phyloP scores from a whole-genome alignment of 331 rosid species.

The Dryas integrifolia region DNA sequence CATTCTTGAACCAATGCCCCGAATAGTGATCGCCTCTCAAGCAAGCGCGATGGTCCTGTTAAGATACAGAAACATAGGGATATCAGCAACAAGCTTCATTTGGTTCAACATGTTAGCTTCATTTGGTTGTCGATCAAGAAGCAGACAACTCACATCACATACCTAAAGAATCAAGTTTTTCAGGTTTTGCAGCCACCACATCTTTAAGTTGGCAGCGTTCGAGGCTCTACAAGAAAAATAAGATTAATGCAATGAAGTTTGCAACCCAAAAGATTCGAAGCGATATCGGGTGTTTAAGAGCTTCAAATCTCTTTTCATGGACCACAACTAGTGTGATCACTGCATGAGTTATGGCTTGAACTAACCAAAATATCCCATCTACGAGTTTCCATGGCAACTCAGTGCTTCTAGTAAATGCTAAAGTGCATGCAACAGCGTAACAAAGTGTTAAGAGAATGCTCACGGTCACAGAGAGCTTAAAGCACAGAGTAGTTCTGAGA shows the following conservation, averaged over 20 bases:
- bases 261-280: conserved; percentile 69
- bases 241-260: conserved; percentile 24
- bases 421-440: conserved; percentile 45
- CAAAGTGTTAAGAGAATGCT: conserved; percentile 43
- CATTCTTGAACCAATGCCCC: conserved; percentile 88
- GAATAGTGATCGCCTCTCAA: conserved; percentile 67
- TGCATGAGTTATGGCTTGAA: conserved; percentile 62
- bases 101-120: neutral
- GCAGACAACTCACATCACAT: neutral
- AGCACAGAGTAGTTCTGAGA: conserved; percentile 36
- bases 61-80: neutral
- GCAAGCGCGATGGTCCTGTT: conserved; percentile 73
- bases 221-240: conserved; percentile 44
- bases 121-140: too few species aligned
- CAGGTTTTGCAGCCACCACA: conserved; percentile 64
- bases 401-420: conserved; percentile 33
- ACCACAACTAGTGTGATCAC: conserved; percentile 47
- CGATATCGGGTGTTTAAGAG: conserved; percentile 55
- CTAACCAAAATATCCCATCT: conserved; percentile 63
- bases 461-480: conserved; percentile 48
- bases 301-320: conserved; percentile 62
- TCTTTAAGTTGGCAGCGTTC: conserved; percentile 90
- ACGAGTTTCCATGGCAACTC: conserved; percentile 45
- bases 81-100: neutral
- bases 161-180: conserved; percentile 70